These are phyloP conservation scores for Candida broadrunensis DNA, from an alignment of 805 yeast species.

Conservation along the genomic window DNA sequence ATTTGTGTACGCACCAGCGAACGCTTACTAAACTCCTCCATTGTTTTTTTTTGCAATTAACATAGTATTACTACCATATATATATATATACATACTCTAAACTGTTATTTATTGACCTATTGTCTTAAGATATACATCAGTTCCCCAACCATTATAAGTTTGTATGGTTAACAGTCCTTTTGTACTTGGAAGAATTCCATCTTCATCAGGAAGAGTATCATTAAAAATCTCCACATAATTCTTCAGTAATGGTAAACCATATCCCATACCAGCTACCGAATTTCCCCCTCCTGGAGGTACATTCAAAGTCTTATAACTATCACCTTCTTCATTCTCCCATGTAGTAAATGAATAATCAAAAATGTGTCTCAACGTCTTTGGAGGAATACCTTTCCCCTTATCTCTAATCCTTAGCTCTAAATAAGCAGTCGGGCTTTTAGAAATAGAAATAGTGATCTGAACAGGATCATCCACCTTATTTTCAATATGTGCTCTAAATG, in stretches of 20 bases:
- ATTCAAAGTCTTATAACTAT: constrained; percentile 58
- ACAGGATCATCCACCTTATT: constrained; percentile 41
- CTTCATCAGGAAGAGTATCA: constrained; percentile 20
- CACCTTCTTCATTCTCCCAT: constrained; percentile 58
- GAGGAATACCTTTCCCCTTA: constrained; percentile 84
- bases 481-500: constrained; percentile 87
- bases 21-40: no score
- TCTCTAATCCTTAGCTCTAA: constrained; percentile 79
- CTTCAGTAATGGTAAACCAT: constrained; percentile 82
- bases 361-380: constrained; percentile 59
- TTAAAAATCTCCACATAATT: constrained; percentile 42
- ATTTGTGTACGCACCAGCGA: no score
- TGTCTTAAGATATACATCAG: constrained; percentile 42
- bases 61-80: no score
- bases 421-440: constrained; percentile 30
- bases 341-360: constrained; percentile 89
- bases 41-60: no score
- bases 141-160: constrained; percentile 44
- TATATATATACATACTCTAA: no score
- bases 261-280: constrained; percentile 91
- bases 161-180: constrained; percentile 43
- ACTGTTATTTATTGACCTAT: constrained; percentile 28
- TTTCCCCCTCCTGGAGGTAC: constrained; percentile 73
- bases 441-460: constrained; percentile 34
- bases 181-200: constrained; percentile 6